phyloP scores from a whole-genome alignment of 176 grass and related monocot genomes.

The Typha latifolia region DNA sequence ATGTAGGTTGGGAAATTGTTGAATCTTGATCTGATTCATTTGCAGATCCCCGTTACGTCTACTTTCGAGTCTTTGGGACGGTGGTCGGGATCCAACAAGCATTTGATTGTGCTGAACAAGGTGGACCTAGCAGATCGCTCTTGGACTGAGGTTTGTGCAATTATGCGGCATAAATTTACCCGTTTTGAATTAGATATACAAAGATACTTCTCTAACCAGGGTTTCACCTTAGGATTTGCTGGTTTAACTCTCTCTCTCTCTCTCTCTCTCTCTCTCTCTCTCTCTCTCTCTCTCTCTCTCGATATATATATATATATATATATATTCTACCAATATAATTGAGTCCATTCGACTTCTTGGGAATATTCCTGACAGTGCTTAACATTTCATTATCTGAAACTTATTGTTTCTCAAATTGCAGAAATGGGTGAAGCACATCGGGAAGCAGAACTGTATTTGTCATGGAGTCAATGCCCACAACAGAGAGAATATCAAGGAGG shows the following conservation, averaged over 20 bases:
- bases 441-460: conserved; percentile 27
- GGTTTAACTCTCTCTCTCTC: background rate
- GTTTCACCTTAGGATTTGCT: too few relatives aligned
- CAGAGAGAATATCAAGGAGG: conserved; percentile 51
- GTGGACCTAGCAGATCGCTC: conserved; percentile 43
- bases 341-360: background rate
- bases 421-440: conserved; percentile 52
- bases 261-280: background rate
- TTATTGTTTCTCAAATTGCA: conserved; percentile 8
- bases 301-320: too few relatives aligned
- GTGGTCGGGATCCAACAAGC: conserved; percentile 20
- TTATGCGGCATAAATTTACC: background rate
- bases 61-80: conserved; percentile 26
- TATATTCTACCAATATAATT: background rate
- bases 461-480: conserved; percentile 51
- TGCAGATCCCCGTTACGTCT: conserved; percentile 46
- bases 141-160: conserved; percentile 33
- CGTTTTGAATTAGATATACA: background rate
- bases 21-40: background rate
- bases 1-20: background rate
- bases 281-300: background rate
- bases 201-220: too few relatives aligned
- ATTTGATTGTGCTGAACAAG: conserved; percentile 52
- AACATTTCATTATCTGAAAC: background rate
- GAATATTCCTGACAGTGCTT: conserved; percentile 1